Base-by-base conservation (phyloP, 805 yeast species). In the Kodamaea kakaduensis region DNA sequence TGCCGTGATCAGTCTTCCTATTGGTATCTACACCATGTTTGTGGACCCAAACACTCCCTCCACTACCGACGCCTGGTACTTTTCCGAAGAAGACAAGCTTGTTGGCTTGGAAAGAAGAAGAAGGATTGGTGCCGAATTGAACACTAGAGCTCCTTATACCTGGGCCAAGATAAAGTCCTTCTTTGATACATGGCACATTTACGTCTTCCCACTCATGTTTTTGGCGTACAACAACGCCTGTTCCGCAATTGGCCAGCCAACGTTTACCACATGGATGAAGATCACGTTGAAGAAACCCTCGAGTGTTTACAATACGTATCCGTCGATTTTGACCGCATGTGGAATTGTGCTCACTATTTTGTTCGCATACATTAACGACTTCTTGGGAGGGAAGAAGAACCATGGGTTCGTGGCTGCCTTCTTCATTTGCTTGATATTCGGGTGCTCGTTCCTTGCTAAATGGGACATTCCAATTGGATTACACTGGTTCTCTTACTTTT, bases 381-480 rank as follows among this genome's bases (percentile, higher is more conserved):
- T 42, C 44, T 23, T 40, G 17, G 64, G 64, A 3, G 65, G 65
- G 2, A 48, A 42, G 18, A 46, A 49, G 31, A 72, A 68, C 35
- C 59, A 61, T 39, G 48, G 50, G 21, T 67, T 67, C 35, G 60
- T 71, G 9, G 43, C 42, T 2, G 41, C 53, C 3, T 71, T 52
- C 48, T 75, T 71, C 41, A 28, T 65, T 2, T 50, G 60, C 19
- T 52, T 67, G 10, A 55, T 68, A 25, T 39, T 70, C 23, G 72
- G 77, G 3, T 59, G 69, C 49, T 52, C 68, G 4, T 48, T 67
- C 3, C 54, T 74, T 31, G 62, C 76, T 0, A 53, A 44, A 9
- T 77, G 80, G 79, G 44, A 69, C 28, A 64, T 75, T 18, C 73
- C 76, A 1, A 51, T 45, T 9, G 72, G 71, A 1, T 61, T 67